phyloP scores from a whole-genome alignment of 2,329 filamentous ascomycete genomes.

The Didymella glomerata region DNA sequence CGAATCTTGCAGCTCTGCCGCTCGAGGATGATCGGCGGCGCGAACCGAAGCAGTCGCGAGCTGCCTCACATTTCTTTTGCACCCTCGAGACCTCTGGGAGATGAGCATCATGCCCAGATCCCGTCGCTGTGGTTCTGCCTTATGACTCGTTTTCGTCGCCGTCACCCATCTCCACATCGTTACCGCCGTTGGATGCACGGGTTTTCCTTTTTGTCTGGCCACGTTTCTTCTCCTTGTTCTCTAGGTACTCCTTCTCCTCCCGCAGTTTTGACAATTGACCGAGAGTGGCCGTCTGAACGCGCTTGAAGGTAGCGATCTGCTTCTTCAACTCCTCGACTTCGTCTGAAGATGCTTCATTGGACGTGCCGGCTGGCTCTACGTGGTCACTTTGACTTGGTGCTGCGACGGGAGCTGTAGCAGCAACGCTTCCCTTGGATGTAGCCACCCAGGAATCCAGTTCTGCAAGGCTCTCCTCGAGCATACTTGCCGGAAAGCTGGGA shows the following conservation, averaged over 20 bases:
- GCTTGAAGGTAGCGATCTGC: conserved; percentile 55
- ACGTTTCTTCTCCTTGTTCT: conserved; percentile 43
- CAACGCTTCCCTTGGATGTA: conserved; percentile 27
- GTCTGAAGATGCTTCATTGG: conserved; percentile 27
- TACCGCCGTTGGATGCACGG: conserved; percentile 31
- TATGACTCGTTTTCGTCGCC: conserved; percentile 18
- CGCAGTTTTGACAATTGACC: conserved; percentile 55
- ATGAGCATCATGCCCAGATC: conserved; percentile 7
- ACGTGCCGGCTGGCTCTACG: conserved; percentile 7
- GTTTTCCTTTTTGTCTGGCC: conserved; percentile 34
- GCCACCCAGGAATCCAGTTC: conserved; percentile 45
- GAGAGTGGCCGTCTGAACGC: conserved; percentile 57
- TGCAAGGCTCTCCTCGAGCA: conserved; percentile 51
- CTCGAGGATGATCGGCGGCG: conserved; percentile 12
- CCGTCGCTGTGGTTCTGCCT: conserved; percentile 4
- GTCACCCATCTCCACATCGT: conserved; percentile 46
- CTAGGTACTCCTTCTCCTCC: conserved; percentile 52
- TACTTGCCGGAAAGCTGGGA: conserved; percentile 53
- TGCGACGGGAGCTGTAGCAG: conserved; percentile 47
- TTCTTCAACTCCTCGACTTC: conserved; percentile 49
- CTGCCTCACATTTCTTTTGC: conserved; percentile 23
- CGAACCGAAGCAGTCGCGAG: conserved; percentile 10
- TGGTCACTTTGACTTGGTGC: conserved; percentile 28
- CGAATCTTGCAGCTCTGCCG: conserved; percentile 20
- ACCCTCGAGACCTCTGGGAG: conserved; percentile 7